Percentiles rank a stretch among this genome's conserved stretches.
Conservation (phyloP, 2,329 filamentous ascomycete genomes). For the Cytospora paraplurivora region DNA sequence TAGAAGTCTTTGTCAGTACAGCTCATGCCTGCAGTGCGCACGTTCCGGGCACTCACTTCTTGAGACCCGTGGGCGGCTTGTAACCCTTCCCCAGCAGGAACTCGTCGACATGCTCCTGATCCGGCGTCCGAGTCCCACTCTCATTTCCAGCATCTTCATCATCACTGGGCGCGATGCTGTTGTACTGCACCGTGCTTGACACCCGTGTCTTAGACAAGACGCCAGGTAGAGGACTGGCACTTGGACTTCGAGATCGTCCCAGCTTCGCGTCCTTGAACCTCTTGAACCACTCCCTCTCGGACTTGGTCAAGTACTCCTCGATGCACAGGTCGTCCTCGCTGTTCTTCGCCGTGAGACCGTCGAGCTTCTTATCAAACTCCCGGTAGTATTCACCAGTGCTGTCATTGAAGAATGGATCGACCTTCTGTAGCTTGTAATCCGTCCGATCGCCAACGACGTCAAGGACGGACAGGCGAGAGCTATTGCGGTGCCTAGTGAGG, state of each 20-base stretch:
- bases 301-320: constrained; percentile 64
- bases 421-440: constrained; percentile 64
- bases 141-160: constrained; percentile 34
- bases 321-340: constrained; percentile 63
- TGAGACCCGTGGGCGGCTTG: constrained; percentile 56
- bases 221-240: constrained; percentile 33
- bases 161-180: constrained; percentile 39
- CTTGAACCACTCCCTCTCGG: constrained; percentile 68
- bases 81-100: constrained; percentile 60
- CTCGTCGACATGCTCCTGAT: constrained; percentile 47
- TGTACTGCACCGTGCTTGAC: constrained; percentile 36
- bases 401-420: constrained; percentile 69
- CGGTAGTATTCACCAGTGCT: constrained; percentile 62
- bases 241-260: constrained; percentile 48
- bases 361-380: constrained; percentile 59
- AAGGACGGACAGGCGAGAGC: constrained; percentile 55
- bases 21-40: neutral
- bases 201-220: constrained; percentile 30
- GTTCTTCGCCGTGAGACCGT: constrained; percentile 54
- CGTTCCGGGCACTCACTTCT: constrained; percentile 43
- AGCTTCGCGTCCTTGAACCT: constrained; percentile 60
- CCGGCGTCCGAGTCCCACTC: constrained; percentile 30
- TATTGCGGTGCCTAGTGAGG: constrained; percentile 38
- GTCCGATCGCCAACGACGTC: constrained; percentile 62
- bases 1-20: neutral